These are phyloP conservation scores for Evernia prunastri DNA, from an alignment of 495 filamentous ascomycete genomes.

Conservation along the genomic window DNA sequence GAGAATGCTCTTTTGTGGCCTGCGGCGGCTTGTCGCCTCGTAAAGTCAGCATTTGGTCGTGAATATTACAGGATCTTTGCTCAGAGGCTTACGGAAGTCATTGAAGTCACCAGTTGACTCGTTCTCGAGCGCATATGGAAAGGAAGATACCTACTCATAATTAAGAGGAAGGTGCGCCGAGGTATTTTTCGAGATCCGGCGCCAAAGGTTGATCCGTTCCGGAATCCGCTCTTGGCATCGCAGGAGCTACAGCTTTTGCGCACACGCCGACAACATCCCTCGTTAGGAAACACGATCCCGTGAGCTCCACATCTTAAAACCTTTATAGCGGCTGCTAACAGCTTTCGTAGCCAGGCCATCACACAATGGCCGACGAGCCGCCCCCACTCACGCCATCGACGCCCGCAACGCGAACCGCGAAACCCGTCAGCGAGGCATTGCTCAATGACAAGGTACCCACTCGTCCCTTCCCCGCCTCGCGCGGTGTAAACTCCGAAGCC, in stretches of 20 bases:
- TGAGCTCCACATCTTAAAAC: background rate
- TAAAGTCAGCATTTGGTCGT: background rate
- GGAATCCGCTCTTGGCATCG: background rate
- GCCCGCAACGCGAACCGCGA: slow-evolving; percentile 45
- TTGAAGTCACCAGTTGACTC: background rate
- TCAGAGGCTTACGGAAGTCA: slow-evolving; percentile 4
- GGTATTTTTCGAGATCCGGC: background rate
- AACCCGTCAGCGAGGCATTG: slow-evolving; percentile 87
- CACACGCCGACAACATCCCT: slow-evolving; percentile 6
- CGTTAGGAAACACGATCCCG: background rate
- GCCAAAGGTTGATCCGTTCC: slow-evolving; percentile 10
- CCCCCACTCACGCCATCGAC: slow-evolving; percentile 43
- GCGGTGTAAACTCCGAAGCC: background rate
- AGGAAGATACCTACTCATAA: too few relatives aligned
- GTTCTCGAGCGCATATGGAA: background rate
- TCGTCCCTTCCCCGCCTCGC: background rate
- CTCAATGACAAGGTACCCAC: slow-evolving; percentile 88
- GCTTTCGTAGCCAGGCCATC: background rate
- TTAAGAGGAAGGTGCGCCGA: slow-evolving; percentile 10
- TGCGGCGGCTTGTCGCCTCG: slow-evolving; percentile 9
- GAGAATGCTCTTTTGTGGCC: slow-evolving; percentile 45
- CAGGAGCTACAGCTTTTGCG: slow-evolving; percentile 12
- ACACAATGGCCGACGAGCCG: slow-evolving; percentile 52
- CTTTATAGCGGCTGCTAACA: background rate
- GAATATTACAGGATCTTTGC: too few relatives aligned